phyloP scores from a whole-genome alignment of 2,329 filamentous ascomycete species.

The Paraconiothyrium brasiliense region DNA sequence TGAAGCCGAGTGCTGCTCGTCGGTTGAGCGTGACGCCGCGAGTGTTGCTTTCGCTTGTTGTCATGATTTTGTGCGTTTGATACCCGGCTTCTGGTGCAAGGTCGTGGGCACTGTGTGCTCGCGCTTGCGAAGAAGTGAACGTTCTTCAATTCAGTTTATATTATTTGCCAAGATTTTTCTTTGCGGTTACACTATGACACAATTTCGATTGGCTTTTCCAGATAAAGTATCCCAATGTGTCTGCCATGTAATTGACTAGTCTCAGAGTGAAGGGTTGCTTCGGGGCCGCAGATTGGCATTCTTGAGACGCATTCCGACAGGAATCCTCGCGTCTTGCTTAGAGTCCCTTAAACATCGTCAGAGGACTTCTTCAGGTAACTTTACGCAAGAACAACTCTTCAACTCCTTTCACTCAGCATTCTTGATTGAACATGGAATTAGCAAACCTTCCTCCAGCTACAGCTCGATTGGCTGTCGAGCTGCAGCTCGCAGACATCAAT shows the following conservation, averaged over 20 bases:
- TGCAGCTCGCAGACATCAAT: slow-evolving; percentile 25
- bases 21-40: not conserved
- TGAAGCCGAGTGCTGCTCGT: slow-evolving; percentile 10
- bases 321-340: not conserved
- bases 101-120: not conserved
- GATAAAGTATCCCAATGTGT: too few relatives aligned
- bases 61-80: not conserved
- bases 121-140: not conserved
- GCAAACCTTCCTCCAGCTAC: slow-evolving; percentile 19
- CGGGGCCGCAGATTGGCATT: not conserved
- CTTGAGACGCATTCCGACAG: not conserved
- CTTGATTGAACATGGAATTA: slow-evolving; percentile 14
- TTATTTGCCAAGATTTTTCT: too few relatives aligned
- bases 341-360: not conserved
- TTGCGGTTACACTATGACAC: too few relatives aligned
- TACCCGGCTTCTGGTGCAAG: not conserved
- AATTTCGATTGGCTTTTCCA: too few relatives aligned
- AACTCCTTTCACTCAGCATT: not conserved
- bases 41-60: not conserved
- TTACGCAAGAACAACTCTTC: not conserved
- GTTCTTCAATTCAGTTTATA: not conserved
- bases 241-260: too few relatives aligned
- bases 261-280: too few relatives aligned
- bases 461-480: slow-evolving; percentile 19
- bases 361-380: not conserved